These are phyloP conservation scores for Tricholoma matsutake DNA, from an alignment of 768 basidiomycete genomes.

Conservation along the genomic window DNA sequence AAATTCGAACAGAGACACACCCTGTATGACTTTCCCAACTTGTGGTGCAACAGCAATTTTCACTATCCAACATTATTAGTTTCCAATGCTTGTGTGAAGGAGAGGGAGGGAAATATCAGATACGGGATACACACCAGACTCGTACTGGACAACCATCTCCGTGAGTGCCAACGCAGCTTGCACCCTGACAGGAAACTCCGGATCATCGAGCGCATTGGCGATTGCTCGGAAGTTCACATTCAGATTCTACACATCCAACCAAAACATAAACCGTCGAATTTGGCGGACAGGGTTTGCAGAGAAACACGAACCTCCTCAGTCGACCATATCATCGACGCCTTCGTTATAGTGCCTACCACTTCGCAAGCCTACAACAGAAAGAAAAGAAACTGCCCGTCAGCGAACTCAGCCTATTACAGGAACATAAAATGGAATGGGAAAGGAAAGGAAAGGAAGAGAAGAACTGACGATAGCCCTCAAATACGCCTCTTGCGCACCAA, in stretches of 20 bases:
- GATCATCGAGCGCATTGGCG: conserved; percentile 67
- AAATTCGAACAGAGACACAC: conserved; percentile 32
- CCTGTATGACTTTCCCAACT: conserved; percentile 86
- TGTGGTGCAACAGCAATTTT: conserved; percentile 66
- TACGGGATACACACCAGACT: conserved; percentile 46
- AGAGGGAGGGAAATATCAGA: too few relatives aligned
- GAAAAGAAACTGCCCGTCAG: background rate
- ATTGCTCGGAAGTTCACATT: conserved; percentile 62
- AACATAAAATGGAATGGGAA: too few relatives aligned
- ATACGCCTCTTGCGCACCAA: conserved; percentile 63
- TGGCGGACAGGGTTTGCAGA: background rate
- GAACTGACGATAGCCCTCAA: conserved; percentile 71
- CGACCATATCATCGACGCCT: conserved; percentile 65
- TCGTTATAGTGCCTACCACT: conserved; percentile 71
- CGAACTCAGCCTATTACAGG: background rate
- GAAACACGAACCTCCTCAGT: conserved; percentile 50
- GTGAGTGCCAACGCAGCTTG: conserved; percentile 80
- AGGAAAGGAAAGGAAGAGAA: background rate
- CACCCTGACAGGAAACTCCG: conserved; percentile 79
- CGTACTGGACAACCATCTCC: conserved; percentile 64
- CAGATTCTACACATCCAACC: conserved; percentile 44
- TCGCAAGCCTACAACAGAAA: conserved; percentile 61
- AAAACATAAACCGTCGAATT: background rate
- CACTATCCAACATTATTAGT: conserved; percentile 39
- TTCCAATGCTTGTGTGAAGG: background rate